phyloP scores from a whole-genome alignment of 2,329 filamentous ascomycete species.

The Septoria linicola region DNA sequence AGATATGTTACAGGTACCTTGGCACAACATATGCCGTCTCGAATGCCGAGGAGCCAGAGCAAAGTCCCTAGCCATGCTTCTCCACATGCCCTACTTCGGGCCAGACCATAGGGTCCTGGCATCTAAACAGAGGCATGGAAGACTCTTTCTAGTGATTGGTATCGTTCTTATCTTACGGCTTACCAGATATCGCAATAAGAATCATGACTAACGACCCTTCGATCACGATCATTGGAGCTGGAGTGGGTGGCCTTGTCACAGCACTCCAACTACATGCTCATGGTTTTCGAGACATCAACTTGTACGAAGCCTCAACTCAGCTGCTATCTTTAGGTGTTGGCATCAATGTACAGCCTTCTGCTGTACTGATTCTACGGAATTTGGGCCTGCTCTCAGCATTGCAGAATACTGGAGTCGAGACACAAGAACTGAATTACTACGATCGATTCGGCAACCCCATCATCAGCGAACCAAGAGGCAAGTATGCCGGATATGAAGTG shows the following conservation, averaged over 20 bases:
- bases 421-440: conserved; percentile 48
- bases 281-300: conserved; percentile 49
- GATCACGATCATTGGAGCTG: conserved; percentile 51
- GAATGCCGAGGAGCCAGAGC: neutral
- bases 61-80: neutral
- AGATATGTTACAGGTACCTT: too few relatives aligned
- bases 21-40: neutral
- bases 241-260: conserved; percentile 54
- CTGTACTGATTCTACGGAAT: conserved; percentile 47
- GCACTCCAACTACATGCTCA: conserved; percentile 56
- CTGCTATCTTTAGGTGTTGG: conserved; percentile 48
- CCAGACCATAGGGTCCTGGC: neutral
- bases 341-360: conserved; percentile 50
- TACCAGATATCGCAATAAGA: too few relatives aligned
- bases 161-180: neutral
- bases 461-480: conserved; percentile 45
- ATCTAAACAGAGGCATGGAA: neutral
- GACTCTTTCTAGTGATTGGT: neutral
- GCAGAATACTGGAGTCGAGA: conserved; percentile 44
- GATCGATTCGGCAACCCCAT: conserved; percentile 47
- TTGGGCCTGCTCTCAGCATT: conserved; percentile 45
- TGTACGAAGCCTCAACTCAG: conserved; percentile 46
- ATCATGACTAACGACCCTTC: conserved; percentile 13
- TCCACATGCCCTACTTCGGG: neutral
- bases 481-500: conserved; percentile 44